A percentile compares a stretch with the other conserved stretches of the same genome.
phyloP scores from a whole-genome alignment of 2,329 filamentous ascomycete species.

The Sphaerulina vaccinii region DNA sequence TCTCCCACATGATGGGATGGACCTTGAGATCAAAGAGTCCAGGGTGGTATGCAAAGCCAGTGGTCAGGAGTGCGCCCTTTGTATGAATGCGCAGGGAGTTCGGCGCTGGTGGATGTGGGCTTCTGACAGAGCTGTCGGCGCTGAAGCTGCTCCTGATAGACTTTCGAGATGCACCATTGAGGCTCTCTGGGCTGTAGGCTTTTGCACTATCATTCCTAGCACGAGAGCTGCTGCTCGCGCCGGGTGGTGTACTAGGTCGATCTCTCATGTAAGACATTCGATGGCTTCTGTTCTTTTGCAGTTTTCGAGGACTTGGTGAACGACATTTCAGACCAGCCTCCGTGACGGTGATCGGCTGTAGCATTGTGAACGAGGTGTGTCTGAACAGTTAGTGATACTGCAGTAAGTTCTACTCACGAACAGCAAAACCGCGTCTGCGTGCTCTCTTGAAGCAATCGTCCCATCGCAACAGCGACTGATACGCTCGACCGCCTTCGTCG shows the following conservation, averaged over 20 bases:
- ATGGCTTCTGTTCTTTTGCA: conserved; percentile 1
- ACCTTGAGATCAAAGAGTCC: conserved; percentile 28
- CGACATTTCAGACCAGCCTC: background rate
- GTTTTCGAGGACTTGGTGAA: background rate
- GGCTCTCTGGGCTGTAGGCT: background rate
- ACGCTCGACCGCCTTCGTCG: background rate
- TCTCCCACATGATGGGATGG: conserved; percentile 27
- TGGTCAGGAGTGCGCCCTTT: conserved; percentile 25
- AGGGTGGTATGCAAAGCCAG: conserved; percentile 29
- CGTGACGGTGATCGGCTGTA: conserved; percentile 2
- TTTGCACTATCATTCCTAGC: background rate
- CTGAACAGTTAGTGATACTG: background rate
- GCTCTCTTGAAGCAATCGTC: background rate
- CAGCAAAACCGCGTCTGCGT: background rate
- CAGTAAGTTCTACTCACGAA: background rate
- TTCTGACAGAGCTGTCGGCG: conserved; percentile 1
- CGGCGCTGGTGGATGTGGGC: background rate
- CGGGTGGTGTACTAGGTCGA: too few relatives aligned
- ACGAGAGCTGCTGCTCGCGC: background rate
- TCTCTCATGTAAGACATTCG: too few relatives aligned
- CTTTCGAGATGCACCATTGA: background rate
- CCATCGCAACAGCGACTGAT: background rate
- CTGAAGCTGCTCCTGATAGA: conserved; percentile 7
- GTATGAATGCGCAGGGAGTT: conserved; percentile 23
- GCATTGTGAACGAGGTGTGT: background rate